Percentiles rank a stretch among this genome's conserved stretches.
phyloP scores from a whole-genome alignment of 1,139 yeast genomes.

The Kodamaea anthophila region DNA sequence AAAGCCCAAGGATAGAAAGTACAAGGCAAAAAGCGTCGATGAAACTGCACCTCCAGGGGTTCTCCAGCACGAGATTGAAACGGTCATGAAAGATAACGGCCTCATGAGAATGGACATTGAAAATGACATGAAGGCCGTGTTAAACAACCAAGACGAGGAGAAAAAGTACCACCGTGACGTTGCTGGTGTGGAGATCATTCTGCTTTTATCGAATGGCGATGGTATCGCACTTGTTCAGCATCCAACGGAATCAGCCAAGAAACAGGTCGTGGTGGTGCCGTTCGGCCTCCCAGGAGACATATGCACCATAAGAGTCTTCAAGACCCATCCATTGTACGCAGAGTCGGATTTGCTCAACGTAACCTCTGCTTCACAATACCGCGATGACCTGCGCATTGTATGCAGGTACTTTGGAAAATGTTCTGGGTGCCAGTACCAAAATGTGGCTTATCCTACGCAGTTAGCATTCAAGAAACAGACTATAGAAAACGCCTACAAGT shows the following conservation, averaged over 20 bases:
- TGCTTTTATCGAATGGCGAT: constrained; percentile 73
- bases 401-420: constrained; percentile 45
- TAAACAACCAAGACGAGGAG: constrained; percentile 52
- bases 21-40: constrained; percentile 60
- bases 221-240: constrained; percentile 60
- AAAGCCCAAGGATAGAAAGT: constrained; percentile 32
- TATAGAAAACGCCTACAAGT: constrained; percentile 74
- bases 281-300: constrained; percentile 84
- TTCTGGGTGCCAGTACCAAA: constrained; percentile 91
- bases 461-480: constrained; percentile 66
- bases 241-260: constrained; percentile 38
- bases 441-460: constrained; percentile 66
- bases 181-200: constrained; percentile 49
- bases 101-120: constrained; percentile 42
- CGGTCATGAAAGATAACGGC: constrained; percentile 39
- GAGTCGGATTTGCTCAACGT: constrained; percentile 70
- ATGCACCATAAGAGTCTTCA: constrained; percentile 64
- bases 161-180: constrained; percentile 56
- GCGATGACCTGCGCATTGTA: constrained; percentile 46
- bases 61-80: constrained; percentile 65
- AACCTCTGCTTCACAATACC: constrained; percentile 32
- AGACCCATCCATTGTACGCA: constrained; percentile 69
- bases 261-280: constrained; percentile 61
- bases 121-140: constrained; percentile 60
- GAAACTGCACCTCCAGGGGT: constrained; percentile 81